These are phyloP conservation scores for Thelephora aurantiotincta DNA, from an alignment of 768 basidiomycete genomes.

Conservation along the genomic window DNA sequence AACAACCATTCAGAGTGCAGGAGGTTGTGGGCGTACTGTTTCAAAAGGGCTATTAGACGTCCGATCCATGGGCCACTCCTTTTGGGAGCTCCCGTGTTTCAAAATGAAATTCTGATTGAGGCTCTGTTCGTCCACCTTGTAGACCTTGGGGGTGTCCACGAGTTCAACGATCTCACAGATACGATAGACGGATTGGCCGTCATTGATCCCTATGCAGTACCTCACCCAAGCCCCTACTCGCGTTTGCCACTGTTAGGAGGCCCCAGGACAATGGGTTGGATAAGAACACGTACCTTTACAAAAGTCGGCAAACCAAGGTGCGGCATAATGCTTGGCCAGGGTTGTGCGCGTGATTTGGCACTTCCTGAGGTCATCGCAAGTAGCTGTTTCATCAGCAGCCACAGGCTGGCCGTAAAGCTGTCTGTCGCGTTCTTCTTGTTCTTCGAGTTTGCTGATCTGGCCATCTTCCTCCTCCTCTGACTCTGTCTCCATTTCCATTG, in stretches of 20 bases:
- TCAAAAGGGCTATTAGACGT: constrained; percentile 65
- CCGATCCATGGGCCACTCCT: constrained; percentile 65
- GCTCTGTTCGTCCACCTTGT: constrained; percentile 51
- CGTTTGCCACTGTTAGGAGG: constrained; percentile 3
- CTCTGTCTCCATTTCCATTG: constrained; percentile 77
- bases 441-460: constrained; percentile 58
- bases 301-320: constrained; percentile 81
- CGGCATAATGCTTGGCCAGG: constrained; percentile 56
- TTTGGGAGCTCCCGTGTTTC: constrained; percentile 56
- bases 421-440: constrained; percentile 54
- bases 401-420: constrained; percentile 32
- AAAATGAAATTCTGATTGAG: constrained; percentile 62
- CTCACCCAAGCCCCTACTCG: constrained; percentile 72
- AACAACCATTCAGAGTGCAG: not conserved
- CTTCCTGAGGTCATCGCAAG: constrained; percentile 40
- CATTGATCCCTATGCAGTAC: constrained; percentile 59
- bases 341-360: constrained; percentile 54
- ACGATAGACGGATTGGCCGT: constrained; percentile 49
- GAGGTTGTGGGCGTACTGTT: constrained; percentile 30
- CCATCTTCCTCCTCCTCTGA: constrained; percentile 71
- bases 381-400: constrained; percentile 32
- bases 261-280: not conserved
- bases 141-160: constrained; percentile 47
- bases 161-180: constrained; percentile 57
- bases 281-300: constrained; percentile 34